Conservation (phyloP, 805 yeast species). For the Yarrowia keelungensis region DNA sequence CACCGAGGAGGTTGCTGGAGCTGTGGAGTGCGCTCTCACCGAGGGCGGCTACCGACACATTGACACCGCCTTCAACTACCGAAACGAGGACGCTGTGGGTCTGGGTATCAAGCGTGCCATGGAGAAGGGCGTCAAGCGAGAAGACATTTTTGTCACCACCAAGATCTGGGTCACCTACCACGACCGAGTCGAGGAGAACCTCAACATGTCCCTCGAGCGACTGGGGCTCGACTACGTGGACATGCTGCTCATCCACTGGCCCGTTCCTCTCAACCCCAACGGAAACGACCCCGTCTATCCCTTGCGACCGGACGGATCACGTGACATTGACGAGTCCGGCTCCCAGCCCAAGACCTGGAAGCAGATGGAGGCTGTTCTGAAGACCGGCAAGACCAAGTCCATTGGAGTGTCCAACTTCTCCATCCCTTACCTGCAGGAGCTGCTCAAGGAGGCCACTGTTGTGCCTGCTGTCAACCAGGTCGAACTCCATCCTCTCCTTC, state of each 20-base stretch:
- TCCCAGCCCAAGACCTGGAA: constrained; percentile 64
- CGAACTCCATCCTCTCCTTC: constrained; percentile 76
- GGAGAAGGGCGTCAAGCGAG: constrained; percentile 53
- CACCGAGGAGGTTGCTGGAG: constrained; percentile 17
- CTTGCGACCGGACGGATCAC: constrained; percentile 17
- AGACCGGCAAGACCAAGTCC: constrained; percentile 57
- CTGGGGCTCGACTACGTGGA: constrained; percentile 69
- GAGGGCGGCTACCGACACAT: constrained; percentile 24
- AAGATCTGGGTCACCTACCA: constrained; percentile 60
- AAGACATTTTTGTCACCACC: constrained; percentile 66
- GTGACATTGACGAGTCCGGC: constrained; percentile 34
- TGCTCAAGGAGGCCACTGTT: constrained; percentile 50
- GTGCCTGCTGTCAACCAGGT: constrained; percentile 78
- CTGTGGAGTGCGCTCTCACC: constrained; percentile 22
- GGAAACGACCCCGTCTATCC: constrained; percentile 21
- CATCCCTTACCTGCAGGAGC: constrained; percentile 54
- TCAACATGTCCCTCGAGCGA: constrained; percentile 59
- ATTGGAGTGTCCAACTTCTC: constrained; percentile 83
- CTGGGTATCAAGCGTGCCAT: constrained; percentile 57
- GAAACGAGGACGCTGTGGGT: constrained; percentile 73
- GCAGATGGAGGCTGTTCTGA: constrained; percentile 64
- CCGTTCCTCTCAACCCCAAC: constrained; percentile 25
- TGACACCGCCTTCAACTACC: constrained; percentile 29
- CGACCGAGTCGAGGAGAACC: constrained; percentile 55
- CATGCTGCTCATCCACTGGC: constrained; percentile 41